These are phyloP conservation scores for Cymodocea nodosa DNA, from an alignment of 116 monocot species.

Conservation along the genomic window DNA sequence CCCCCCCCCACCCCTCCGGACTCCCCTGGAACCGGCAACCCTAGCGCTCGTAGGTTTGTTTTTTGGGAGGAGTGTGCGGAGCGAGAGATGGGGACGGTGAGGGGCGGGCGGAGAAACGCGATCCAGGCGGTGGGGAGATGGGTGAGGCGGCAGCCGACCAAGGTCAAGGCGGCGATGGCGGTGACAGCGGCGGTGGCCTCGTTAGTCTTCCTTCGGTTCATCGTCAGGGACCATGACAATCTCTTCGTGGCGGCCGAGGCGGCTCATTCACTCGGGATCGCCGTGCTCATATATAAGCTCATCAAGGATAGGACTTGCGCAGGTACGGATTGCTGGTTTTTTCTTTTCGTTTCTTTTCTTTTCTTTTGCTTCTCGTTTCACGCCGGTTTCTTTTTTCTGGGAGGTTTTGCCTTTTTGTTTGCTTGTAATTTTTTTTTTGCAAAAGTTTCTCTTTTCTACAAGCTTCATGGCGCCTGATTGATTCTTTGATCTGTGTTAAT, in stretches of 20 bases:
- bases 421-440: too few relatives aligned
- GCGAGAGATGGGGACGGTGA: conserved; percentile 1
- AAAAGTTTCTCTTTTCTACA: too few relatives aligned
- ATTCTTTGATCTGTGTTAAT: too few relatives aligned
- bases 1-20: too few relatives aligned
- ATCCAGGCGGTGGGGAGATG: conserved; percentile 19
- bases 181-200: conserved; percentile 23
- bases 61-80: too few relatives aligned
- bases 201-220: conserved; percentile 28
- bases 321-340: conserved; percentile 11
- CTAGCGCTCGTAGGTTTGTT: too few relatives aligned
- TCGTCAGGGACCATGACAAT: conserved; percentile 56
- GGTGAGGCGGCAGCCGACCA: conserved; percentile 44
- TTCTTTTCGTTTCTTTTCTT: neutral
- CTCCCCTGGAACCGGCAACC: too few relatives aligned
- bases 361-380: neutral
- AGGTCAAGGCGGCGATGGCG: conserved; percentile 40
- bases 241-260: conserved; percentile 51
- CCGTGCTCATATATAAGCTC: conserved; percentile 58
- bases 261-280: conserved; percentile 38
- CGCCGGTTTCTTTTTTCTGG: neutral
- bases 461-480: too few relatives aligned
- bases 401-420: neutral
- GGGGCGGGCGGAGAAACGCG: conserved; percentile 8
- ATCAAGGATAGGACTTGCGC: conserved; percentile 48